Evolutionary conservation across 2,329 filamentous ascomycete species (phyloP).

Genomic region (Ophiocordyceps camponoti-floridani): DNA sequence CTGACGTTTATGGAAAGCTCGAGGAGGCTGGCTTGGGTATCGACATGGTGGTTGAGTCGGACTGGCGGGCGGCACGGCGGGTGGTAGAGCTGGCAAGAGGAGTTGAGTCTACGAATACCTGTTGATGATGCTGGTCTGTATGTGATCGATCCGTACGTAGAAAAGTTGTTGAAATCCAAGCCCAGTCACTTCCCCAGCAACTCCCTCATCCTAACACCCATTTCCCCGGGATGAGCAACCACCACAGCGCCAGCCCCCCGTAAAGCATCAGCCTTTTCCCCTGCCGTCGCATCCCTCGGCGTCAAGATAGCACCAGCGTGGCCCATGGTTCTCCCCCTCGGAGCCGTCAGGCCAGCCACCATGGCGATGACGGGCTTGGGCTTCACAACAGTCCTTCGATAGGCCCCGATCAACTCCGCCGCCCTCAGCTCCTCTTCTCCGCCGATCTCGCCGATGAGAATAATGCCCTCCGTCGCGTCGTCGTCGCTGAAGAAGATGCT

Average conservation of each 20-base stretch:
- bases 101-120: neutral
- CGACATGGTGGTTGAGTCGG: slow-evolving; percentile 14
- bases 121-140: neutral
- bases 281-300: slow-evolving; percentile 12
- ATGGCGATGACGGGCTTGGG: slow-evolving; percentile 49
- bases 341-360: slow-evolving; percentile 45
- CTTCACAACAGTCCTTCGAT: slow-evolving; percentile 32
- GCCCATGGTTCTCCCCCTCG: slow-evolving; percentile 46
- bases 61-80: slow-evolving; percentile 15
- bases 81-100: slow-evolving; percentile 14
- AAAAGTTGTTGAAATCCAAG: too few species aligned
- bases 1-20: slow-evolving; percentile 10
- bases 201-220: slow-evolving; percentile 16
- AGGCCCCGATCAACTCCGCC: slow-evolving; percentile 53
- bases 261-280: slow-evolving; percentile 15
- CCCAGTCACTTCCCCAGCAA: slow-evolving; percentile 8
- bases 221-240: slow-evolving; percentile 19
- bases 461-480: slow-evolving; percentile 50
- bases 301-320: slow-evolving; percentile 47
- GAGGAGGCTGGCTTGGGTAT: slow-evolving; percentile 16
- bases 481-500: slow-evolving; percentile 48
- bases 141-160: neutral
- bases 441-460: slow-evolving; percentile 56
- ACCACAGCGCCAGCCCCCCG: slow-evolving; percentile 16
- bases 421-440: slow-evolving; percentile 52